phyloP scores from a whole-genome alignment of 345 rosid species.

The Crucihimalaya himalaica region DNA sequence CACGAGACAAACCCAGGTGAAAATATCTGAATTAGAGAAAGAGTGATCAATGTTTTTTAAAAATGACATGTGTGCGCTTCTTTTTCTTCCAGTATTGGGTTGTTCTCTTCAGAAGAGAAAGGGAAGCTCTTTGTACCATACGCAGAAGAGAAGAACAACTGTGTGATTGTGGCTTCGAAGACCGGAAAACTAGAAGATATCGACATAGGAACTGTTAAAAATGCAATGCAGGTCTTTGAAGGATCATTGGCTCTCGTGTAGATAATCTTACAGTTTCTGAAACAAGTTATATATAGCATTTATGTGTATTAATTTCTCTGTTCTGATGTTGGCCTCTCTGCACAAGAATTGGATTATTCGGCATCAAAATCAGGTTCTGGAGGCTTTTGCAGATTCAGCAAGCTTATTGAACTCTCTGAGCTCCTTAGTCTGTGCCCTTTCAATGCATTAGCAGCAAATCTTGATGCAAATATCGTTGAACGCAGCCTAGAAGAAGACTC shows the following conservation, averaged over 20 bases:
- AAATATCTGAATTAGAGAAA: constrained; percentile 5
- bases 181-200: constrained; percentile 70
- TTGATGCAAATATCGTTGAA: constrained; percentile 71
- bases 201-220: constrained; percentile 58
- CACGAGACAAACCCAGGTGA: constrained; percentile 76
- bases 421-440: constrained; percentile 46
- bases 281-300: constrained; percentile 26
- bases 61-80: constrained; percentile 3
- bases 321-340: constrained; percentile 1
- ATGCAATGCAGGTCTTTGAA: constrained; percentile 64
- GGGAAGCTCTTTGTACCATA: constrained; percentile 65
- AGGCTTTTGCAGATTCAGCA: constrained; percentile 76
- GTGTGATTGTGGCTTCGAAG: constrained; percentile 61
- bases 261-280: constrained; percentile 18
- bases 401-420: constrained; percentile 32
- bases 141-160: constrained; percentile 65
- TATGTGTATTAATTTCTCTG: constrained; percentile 28
- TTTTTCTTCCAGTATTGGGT: constrained; percentile 63
- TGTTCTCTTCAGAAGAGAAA: constrained; percentile 78
- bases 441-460: constrained; percentile 80
- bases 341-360: constrained; percentile 25
- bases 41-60: constrained; percentile 3
- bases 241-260: constrained; percentile 72
- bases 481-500: constrained; percentile 46
- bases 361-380: constrained; percentile 72